Evolutionary conservation across 2,329 filamentous ascomycete species (phyloP).

Genomic region (Claviceps sp.): DNA sequence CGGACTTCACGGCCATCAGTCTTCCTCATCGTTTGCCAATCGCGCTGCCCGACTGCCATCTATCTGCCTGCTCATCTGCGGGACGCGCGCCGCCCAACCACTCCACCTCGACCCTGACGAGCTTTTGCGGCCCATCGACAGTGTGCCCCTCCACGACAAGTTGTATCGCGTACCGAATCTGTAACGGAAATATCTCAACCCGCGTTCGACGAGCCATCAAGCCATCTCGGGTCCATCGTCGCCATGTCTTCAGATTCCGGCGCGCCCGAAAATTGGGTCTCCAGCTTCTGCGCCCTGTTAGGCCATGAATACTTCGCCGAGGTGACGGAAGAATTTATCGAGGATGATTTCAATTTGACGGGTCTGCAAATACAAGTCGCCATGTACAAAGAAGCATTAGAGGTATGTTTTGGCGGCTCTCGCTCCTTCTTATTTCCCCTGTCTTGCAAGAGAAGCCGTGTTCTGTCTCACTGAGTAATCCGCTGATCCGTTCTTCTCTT

Average conservation of each 20-base stretch:
- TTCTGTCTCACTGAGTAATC: not conserved
- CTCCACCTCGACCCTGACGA: constrained; percentile 3
- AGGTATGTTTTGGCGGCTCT: constrained; percentile 35
- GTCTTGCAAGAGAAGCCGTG: not conserved
- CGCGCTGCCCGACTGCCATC: not conserved
- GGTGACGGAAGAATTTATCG: constrained; percentile 97
- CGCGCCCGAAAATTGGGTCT: constrained; percentile 84
- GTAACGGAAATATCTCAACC: not conserved
- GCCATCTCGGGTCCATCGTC: not conserved
- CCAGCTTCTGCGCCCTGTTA: constrained; percentile 86
- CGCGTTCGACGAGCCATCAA: constrained; percentile 3
- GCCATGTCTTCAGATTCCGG: constrained; percentile 48
- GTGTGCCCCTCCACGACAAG: not conserved
- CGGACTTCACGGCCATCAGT: not conserved
- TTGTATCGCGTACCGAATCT: not conserved
- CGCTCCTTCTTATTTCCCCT: not conserved
- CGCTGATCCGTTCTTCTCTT: not conserved
- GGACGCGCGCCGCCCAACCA: constrained; percentile 1
- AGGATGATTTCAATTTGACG: constrained; percentile 98
- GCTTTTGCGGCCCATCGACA: constrained; percentile 2
- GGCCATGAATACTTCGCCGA: constrained; percentile 99
- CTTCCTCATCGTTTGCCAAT: not conserved
- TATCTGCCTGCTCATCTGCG: not conserved
- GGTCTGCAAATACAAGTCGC: constrained; percentile 89
- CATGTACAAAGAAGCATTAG: constrained; percentile 97